phyloP scores from a whole-genome alignment of 1,284 basidiomycete genomes.

The Phellopilus nigrolimitatus region DNA sequence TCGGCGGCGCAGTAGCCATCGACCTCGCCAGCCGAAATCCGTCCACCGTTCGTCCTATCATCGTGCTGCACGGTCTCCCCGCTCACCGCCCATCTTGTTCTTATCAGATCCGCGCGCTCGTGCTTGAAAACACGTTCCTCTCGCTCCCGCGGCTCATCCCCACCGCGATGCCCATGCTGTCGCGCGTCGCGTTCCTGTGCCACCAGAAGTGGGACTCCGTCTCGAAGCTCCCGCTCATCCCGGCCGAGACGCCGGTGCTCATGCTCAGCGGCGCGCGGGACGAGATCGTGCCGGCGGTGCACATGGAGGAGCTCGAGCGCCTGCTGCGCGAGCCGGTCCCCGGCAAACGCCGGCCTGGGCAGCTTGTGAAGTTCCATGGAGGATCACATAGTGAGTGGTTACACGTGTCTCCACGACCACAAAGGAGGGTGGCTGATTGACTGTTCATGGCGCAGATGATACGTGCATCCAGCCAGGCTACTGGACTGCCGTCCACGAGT shows the following conservation, averaged over 20 bases:
- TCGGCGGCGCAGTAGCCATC: slow-evolving; percentile 93
- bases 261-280: slow-evolving; percentile 81
- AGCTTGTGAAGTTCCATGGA: slow-evolving; percentile 55
- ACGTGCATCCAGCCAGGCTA: slow-evolving; percentile 65
- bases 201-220: slow-evolving; percentile 90
- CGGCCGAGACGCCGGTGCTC: slow-evolving; percentile 72
- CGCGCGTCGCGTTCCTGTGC: slow-evolving; percentile 77
- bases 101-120: slow-evolving; percentile 62
- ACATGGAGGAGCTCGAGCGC: slow-evolving; percentile 67
- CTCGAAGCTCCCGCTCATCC: slow-evolving; percentile 65
- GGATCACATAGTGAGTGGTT: slow-evolving; percentile 65
- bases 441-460: slow-evolving; percentile 46
- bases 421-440: neutral
- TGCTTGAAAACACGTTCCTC: slow-evolving; percentile 92
- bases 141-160: slow-evolving; percentile 81
- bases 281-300: slow-evolving; percentile 79
- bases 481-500: slow-evolving; percentile 57
- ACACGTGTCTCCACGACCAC: neutral
- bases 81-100: neutral
- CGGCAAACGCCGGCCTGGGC: slow-evolving; percentile 40
- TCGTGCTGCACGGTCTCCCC: neutral
- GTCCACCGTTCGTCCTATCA: slow-evolving; percentile 44
- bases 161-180: slow-evolving; percentile 72
- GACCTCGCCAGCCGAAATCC: slow-evolving; percentile 83
- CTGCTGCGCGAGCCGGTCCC: slow-evolving; percentile 46